Base-by-base conservation (phyloP, 2,329 filamentous ascomycete genomes). In the Sclerotinia glacialis region DNA sequence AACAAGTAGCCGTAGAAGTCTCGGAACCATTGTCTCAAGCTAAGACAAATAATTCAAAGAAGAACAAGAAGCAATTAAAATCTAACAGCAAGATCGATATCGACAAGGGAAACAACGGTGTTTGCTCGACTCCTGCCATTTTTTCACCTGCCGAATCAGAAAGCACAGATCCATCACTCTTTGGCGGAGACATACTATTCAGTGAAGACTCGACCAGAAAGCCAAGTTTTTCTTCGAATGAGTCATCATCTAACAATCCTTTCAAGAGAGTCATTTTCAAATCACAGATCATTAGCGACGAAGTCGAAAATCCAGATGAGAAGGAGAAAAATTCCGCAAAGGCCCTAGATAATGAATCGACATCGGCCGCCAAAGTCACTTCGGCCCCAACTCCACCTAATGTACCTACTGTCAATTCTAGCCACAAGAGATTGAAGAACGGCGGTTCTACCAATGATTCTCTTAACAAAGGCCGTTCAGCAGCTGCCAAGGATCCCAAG, bases 181-280 rank as follows among this genome's bases (percentile, higher is more conserved):
- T n/a, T 16, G 69, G 64, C 18, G 61, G 56, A 26, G 67, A 67
- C 12, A 65, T 44, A 5, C 69, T 68, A 2, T 69, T 68, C 26
- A 70, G 68, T 42, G 52, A 26, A n/a, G 23, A 44, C 14, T 67
- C 67, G 0, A 69, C 64, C 61, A 64, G 68, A 16, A 69, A 70
- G n/a, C 61, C 40, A 40, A 71, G 67, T 64, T 2, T 69, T 7
- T 47, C 52, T 14, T 64, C 37, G 2, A 55, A 34, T 7, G 44
- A 60, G 6, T 56, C 53, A 14, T 14, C 62, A 50, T 23, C 40
- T 37, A 42, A 31, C 16, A 9, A 54, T 23, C 18, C 16, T 5
- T 26, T 42, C 18, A 52, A 34, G 37, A 37, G 31, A 5, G 7
- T 21, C 23, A 26, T 12, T 40, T 23, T 21, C 9, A 28, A 37